Conservation (phyloP, 345 rosid species). For the Arabidopsis suecica region DNA sequence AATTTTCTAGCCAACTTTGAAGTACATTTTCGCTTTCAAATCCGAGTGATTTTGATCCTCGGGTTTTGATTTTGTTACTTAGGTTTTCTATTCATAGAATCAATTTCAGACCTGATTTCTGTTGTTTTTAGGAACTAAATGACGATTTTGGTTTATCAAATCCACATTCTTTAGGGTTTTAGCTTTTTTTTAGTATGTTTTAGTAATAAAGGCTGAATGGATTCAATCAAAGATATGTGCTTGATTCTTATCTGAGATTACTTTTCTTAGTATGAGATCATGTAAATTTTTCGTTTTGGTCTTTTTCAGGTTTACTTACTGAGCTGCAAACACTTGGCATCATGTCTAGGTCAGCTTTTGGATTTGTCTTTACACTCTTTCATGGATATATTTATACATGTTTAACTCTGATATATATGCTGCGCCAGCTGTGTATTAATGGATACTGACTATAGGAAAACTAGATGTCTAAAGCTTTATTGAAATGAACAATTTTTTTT, state of each 20-base stretch:
- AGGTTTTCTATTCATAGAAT: not conserved
- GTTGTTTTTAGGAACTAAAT: not conserved
- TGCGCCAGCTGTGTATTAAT: not conserved
- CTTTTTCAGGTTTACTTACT: slow-evolving; percentile 28
- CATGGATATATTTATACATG: not conserved
- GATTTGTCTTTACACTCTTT: not conserved
- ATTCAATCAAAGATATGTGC: not conserved
- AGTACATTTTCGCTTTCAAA: slow-evolving; percentile 6
- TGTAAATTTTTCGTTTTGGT: not conserved
- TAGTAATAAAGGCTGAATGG: not conserved
- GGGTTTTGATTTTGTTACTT: not conserved
- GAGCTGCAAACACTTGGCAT: slow-evolving; percentile 32
- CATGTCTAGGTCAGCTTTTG: slow-evolving; percentile 44
- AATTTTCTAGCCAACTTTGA: not conserved
- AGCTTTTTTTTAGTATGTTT: not conserved
- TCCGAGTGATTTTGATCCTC: slow-evolving; percentile 1
- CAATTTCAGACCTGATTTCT: slow-evolving; percentile 19
- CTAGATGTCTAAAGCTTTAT: not conserved
- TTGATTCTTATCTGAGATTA: slow-evolving; percentile 6
- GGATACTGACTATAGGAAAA: not conserved
- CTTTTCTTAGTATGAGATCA: not conserved
- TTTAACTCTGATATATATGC: not conserved
- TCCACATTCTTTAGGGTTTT: slow-evolving; percentile 32
- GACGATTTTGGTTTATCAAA: slow-evolving; percentile 11
- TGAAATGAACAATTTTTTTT: not conserved